Percentiles rank a stretch among this genome's conserved stretches.
phyloP scores from a whole-genome alignment of 345 rosid species.

The Psidium friedrichsthalianum region DNA sequence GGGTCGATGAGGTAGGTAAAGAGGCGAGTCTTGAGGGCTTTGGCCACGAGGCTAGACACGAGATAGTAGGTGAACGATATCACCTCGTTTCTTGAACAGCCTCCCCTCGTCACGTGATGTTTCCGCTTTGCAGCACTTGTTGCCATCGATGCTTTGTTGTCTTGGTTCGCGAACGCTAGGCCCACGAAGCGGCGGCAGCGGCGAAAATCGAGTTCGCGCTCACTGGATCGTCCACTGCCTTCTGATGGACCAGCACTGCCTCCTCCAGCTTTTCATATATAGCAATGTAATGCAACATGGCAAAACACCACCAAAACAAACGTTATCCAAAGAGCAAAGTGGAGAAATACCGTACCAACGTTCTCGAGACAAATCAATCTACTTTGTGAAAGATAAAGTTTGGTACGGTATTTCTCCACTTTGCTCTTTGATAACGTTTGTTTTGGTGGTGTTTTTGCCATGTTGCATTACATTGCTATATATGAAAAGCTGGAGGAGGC shows the following conservation, averaged over 20 bases:
- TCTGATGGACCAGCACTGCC: neutral
- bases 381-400: neutral
- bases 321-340: neutral
- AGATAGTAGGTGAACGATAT: conserved; percentile 22
- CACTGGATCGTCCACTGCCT: conserved; percentile 24
- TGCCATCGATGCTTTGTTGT: conserved; percentile 10
- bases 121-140: conserved; percentile 7
- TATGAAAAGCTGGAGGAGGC: neutral
- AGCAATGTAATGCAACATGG: neutral
- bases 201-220: conserved; percentile 28
- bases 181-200: conserved; percentile 19
- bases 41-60: conserved; percentile 24
- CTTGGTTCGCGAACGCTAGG: conserved; percentile 5
- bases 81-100: conserved; percentile 17
- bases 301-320: neutral
- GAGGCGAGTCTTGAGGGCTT: conserved; percentile 17
- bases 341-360: neutral
- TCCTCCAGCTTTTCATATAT: neutral
- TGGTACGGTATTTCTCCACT: neutral
- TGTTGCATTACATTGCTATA: neutral
- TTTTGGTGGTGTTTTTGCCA: neutral
- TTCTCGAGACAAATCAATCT: neutral
- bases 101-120: neutral
- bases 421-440: neutral
- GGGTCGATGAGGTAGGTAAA: neutral